Evolutionary conservation across 2,329 filamentous ascomycete genomes (phyloP), one percentile per base, ranked within the genome.

Genomic region (Eurotiales sp.): DNA sequence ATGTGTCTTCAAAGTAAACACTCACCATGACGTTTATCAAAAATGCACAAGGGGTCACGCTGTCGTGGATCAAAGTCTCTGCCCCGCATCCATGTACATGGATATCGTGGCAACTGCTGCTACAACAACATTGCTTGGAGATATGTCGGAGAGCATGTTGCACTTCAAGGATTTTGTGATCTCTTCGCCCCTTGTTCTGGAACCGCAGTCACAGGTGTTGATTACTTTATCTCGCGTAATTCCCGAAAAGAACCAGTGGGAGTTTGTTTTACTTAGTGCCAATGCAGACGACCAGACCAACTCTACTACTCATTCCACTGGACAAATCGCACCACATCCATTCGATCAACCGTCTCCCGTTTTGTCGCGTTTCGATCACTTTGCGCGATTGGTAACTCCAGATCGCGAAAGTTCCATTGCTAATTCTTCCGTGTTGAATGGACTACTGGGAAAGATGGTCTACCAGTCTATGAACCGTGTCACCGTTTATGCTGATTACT

Each of bases 61-160:
- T 10, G 44, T 47, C 23, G 14, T 22, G 3, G 36, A 12, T 14
- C 19, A 36, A 3, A 22, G 23, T 30, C 46, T 50, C 6, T 50
- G 46, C 14, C 46, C 46, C 7, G 46, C 46, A 0, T 41, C 46
- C 14, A 21, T 50, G 25, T 50, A 50, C 21, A 41, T 50, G 4
- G 36, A 50, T 15, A 8, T 30, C 2, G 46, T 17, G 3, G 37
- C 25, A 3, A 27, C 8, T 17, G 21, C 36, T 12, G 25, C 39
- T 10, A 3, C 15, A 2, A 15, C 14, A 3, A 12, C 42, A 12
- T 10, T 23, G 2, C 10, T 11, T 6, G 11, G 12, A 2, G 22
- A 11, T 8, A n/a, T 3, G 2, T 45, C 27, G 17, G 4, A 5
- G 2, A 22, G 11, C 4, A 5, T 21, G 17, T 8, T 12, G 6